A percentile compares a stretch with the other conserved stretches of the same genome.
Conservation (phyloP, 805 yeast species). For the Candida gorgasii region DNA sequence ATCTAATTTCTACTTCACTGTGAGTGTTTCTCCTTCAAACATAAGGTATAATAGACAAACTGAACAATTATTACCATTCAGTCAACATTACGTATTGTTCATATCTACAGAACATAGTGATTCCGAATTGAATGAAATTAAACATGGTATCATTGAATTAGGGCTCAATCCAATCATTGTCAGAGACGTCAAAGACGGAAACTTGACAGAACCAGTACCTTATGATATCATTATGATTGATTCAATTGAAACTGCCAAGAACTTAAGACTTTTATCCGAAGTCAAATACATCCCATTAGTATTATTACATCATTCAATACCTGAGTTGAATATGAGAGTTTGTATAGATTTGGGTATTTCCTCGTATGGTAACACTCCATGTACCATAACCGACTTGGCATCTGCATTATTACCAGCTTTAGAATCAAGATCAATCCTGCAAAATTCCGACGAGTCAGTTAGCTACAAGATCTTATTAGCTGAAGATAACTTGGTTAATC, state of each 20-base stretch:
- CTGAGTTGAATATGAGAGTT: constrained; percentile 74
- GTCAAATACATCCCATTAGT: constrained; percentile 86
- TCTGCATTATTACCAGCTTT: constrained; percentile 82
- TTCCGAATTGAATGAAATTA: constrained; percentile 52
- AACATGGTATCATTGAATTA: constrained; percentile 50
- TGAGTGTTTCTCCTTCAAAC: constrained; percentile 72
- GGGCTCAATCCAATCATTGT: constrained; percentile 65
- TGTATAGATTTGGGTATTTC: constrained; percentile 86
- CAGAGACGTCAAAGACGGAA: constrained; percentile 56
- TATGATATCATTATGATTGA: constrained; percentile 85
- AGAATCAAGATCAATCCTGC: constrained; percentile 78
- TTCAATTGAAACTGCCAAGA: constrained; percentile 70
- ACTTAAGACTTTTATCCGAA: constrained; percentile 67
- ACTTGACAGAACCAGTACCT: constrained; percentile 54
- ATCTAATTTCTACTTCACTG: constrained; percentile 79
- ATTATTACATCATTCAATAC: constrained; percentile 70
- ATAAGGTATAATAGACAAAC: constrained; percentile 62
- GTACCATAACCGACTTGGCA: constrained; percentile 78
- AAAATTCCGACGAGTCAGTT: constrained; percentile 75
- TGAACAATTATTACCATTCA: constrained; percentile 71
- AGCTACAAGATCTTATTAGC: constrained; percentile 76
- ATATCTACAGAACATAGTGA: constrained; percentile 64
- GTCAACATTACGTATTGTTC: constrained; percentile 67
- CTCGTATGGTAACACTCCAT: constrained; percentile 86
- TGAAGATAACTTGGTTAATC: constrained; percentile 86